Evolutionary conservation across 805 yeast genomes (phyloP), one percentile per base, ranked within the genome.

Genomic region (Groenewaldozyma tartarivorans): DNA sequence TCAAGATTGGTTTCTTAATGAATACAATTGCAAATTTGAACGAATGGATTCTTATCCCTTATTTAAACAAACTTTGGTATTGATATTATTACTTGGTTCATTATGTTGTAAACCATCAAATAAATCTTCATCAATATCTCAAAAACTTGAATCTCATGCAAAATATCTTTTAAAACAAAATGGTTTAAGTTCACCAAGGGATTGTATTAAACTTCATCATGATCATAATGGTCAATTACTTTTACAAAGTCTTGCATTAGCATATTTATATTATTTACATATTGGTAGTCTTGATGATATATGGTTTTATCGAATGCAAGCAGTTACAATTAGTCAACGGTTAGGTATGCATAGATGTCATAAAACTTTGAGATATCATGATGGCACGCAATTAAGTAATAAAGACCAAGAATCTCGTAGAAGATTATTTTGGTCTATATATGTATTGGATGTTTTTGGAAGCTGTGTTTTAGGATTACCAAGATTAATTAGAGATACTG

Each of bases 261-360:
- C 88, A 2, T 63, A 82, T 20, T 74, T 81, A 43, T 83, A 82
- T 54, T 79, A 83, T 54, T 62, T 82, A 29, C 77, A 79, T 30
- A 73, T 74, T 4, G 94, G 94, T 16, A 87, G 82, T 56, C 72
- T 78, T 34, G 69, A 77, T 5, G 77, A 85, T 1, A 70, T 86
- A 45, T 86, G 85, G 62, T 81, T 79, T 40, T 67, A 82, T 33
- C 69, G 95, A 44, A 88, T 90, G 33, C 68, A 77, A 49, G 78
- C 81, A 5, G 75, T 81, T 9, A 78, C 86, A 20, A 81, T 84
- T 88, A 79, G 88, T 3, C 94, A 84, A 52, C 92, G 86, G 51
- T 63, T 87, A 40, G 73, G 96, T 50, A 65, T 87, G 35, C 94
- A 86, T 56, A 69, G 94, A 50, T 81, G 94, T 58, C 95, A 94